Percentiles rank a stretch among this genome's conserved stretches.
These are phyloP conservation scores for Pseudoturritis turrita DNA, from an alignment of 345 rosid genomes.

Conservation along the genomic window DNA sequence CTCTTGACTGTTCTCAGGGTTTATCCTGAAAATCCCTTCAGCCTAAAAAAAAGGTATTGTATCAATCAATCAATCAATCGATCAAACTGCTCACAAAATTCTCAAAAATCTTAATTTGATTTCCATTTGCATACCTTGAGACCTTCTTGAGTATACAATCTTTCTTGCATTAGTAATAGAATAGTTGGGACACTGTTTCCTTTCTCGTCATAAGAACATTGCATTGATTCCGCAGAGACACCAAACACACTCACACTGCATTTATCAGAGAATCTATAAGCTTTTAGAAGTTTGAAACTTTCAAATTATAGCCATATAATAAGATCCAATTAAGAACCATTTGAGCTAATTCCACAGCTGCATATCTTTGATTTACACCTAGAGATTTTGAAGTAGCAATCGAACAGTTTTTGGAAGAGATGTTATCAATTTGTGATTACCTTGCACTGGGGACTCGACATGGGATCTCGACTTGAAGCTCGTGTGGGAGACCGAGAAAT, in stretches of 20 bases:
- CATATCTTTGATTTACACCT: too few relatives aligned
- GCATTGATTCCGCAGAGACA: conserved; percentile 97
- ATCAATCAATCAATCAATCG: neutral
- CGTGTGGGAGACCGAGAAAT: conserved; percentile 86
- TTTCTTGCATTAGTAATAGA: conserved; percentile 86
- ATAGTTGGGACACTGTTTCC: conserved; percentile 95
- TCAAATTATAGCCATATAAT: neutral
- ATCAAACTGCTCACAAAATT: neutral
- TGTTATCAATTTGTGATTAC: too few relatives aligned
- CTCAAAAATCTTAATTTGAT: neutral
- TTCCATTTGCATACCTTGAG: conserved; percentile 49
- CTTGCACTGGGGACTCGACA: conserved; percentile 95
- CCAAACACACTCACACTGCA: conserved; percentile 93
- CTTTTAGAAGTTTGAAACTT: neutral
- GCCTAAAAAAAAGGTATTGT: conserved; percentile 41
- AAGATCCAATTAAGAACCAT: neutral
- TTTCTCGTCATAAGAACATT: conserved; percentile 67
- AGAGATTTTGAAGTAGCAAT: too few relatives aligned
- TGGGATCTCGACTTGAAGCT: conserved; percentile 93
- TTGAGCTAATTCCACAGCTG: neutral
- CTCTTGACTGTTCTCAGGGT: conserved; percentile 93
- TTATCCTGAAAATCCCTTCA: conserved; percentile 94
- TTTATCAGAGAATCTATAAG: conserved; percentile 1
- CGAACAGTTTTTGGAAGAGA: too few relatives aligned
- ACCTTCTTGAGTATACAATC: conserved; percentile 72